These are phyloP conservation scores for Lachancea quebecensis DNA, from an alignment of 805 yeast species.

Conservation along the genomic window DNA sequence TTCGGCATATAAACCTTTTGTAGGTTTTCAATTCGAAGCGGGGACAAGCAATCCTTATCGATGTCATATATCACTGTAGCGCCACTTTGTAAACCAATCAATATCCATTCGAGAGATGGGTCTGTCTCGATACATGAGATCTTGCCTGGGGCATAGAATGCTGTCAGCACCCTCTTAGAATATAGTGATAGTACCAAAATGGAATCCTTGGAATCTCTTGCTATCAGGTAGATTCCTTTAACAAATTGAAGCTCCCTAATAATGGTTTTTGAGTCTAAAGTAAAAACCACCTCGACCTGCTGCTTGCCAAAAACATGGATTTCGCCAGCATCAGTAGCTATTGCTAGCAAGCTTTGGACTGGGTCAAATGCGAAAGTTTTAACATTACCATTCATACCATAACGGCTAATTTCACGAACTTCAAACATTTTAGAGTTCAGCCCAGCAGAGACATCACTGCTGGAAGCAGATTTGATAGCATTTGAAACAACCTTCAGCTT, in stretches of 20 bases:
- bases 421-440: slow-evolving; percentile 28
- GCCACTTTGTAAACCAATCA: slow-evolving; percentile 77
- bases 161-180: slow-evolving; percentile 51
- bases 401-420: slow-evolving; percentile 32
- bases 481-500: slow-evolving; percentile 30
- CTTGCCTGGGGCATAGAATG: slow-evolving; percentile 55
- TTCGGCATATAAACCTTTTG: slow-evolving; percentile 56
- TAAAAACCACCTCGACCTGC: slow-evolving; percentile 64
- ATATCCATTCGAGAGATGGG: slow-evolving; percentile 82
- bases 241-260: slow-evolving; percentile 58
- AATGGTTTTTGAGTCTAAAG: slow-evolving; percentile 42
- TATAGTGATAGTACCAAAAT: slow-evolving; percentile 66
- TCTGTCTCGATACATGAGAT: slow-evolving; percentile 71
- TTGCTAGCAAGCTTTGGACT: slow-evolving; percentile 76
- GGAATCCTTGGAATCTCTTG: slow-evolving; percentile 53
- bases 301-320: slow-evolving; percentile 80
- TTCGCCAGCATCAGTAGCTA: slow-evolving; percentile 64
- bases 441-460: slow-evolving; percentile 27
- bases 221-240: slow-evolving; percentile 75
- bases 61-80: slow-evolving; percentile 66
- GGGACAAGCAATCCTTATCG: slow-evolving; percentile 65
- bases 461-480: slow-evolving; percentile 30
- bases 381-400: slow-evolving; percentile 61
- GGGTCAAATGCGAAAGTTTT: slow-evolving; percentile 76
- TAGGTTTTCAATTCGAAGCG: slow-evolving; percentile 59